phyloP scores from a whole-genome alignment of 129 eudicot genomes.

The Chrysanthemum makinoi region DNA sequence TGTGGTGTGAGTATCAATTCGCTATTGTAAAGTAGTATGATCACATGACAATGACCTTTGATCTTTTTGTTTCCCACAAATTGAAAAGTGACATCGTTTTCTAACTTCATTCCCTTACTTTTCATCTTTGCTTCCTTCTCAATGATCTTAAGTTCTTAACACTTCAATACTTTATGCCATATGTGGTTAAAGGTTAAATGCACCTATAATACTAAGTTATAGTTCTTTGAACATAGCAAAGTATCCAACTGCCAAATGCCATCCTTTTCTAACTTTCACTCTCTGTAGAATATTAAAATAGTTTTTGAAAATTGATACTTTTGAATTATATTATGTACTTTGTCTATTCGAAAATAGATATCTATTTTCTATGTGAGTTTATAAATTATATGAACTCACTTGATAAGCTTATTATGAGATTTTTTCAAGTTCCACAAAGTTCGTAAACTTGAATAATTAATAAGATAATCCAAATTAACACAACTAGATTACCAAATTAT shows the following conservation, averaged over 20 bases:
- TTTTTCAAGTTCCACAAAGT: too few species aligned
- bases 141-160: background rate
- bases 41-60: conserved; percentile 8
- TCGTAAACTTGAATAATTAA: too few species aligned
- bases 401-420: too few species aligned
- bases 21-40: conserved; percentile 16
- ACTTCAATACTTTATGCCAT: background rate
- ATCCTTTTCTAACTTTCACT: background rate
- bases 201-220: background rate
- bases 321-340: too few species aligned
- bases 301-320: too few species aligned
- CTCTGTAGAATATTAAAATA: too few species aligned
- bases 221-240: background rate
- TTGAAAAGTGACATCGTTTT: conserved; percentile 19
- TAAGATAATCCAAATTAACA: too few species aligned
- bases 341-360: too few species aligned
- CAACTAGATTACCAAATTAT: too few species aligned
- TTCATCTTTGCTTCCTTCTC: conserved; percentile 4
- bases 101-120: conserved; percentile 18
- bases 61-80: conserved; percentile 17
- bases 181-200: background rate
- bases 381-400: too few species aligned
- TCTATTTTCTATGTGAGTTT: too few species aligned
- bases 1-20: too few species aligned
- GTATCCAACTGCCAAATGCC: background rate